These are phyloP conservation scores for Agroathelia rolfsii DNA, from an alignment of 1,284 basidiomycete genomes.

Conservation along the genomic window DNA sequence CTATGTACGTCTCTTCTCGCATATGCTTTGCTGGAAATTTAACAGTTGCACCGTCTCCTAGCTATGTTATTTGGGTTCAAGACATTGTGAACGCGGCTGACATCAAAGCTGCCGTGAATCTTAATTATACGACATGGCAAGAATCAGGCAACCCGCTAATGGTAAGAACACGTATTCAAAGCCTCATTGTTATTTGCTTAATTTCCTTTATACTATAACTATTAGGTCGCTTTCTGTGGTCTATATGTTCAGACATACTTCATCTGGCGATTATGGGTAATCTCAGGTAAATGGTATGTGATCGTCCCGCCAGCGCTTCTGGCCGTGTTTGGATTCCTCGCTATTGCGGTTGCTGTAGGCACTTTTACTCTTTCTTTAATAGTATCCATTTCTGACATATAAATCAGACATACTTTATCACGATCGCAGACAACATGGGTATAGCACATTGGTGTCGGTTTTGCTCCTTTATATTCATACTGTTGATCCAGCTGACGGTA, in stretches of 20 bases:
- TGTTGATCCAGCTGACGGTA: constrained; percentile 3
- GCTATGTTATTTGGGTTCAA: constrained; percentile 22
- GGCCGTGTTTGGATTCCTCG: constrained; percentile 19
- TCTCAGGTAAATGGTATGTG: constrained; percentile 16
- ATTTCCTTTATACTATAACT: neutral
- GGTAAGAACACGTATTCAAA: constrained; percentile 12
- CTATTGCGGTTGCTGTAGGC: constrained; percentile 19
- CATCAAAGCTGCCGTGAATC: constrained; percentile 19
- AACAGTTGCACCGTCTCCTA: constrained; percentile 6
- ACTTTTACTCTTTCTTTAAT: neutral
- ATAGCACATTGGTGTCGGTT: constrained; percentile 23
- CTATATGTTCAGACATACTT: constrained; percentile 24
- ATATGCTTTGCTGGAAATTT: neutral
- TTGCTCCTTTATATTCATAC: neutral
- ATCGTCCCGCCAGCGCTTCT: constrained; percentile 15
- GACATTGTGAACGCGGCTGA: constrained; percentile 21
- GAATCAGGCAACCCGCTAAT: constrained; percentile 20
- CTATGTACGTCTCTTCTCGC: constrained; percentile 16
- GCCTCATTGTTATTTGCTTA: constrained; percentile 1
- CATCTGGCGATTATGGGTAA: constrained; percentile 18
- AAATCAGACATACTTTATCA: constrained; percentile 16
- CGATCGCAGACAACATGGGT: constrained; percentile 8
- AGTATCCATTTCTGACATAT: neutral
- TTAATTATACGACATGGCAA: constrained; percentile 25
- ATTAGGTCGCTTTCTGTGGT: constrained; percentile 25